A percentile compares a stretch with the other conserved stretches of the same genome.
These are phyloP conservation scores for Lachancea quebecensis DNA, from an alignment of 805 yeast species.

Conservation along the genomic window DNA sequence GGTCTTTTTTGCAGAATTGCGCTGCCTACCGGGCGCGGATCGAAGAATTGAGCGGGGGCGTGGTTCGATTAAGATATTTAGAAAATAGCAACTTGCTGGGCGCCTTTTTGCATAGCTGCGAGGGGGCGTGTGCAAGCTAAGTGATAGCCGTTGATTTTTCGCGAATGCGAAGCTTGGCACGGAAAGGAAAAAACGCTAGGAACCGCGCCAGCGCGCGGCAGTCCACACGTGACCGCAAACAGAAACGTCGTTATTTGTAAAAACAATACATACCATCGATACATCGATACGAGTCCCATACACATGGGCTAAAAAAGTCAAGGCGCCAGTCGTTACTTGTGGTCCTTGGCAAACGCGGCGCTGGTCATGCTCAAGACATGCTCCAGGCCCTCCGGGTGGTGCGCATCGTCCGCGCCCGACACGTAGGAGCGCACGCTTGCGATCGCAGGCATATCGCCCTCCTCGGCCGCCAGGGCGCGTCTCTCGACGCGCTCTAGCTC, in stretches of 20 bases:
- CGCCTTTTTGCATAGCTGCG: conserved; percentile 14
- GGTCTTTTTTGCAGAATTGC: conserved; percentile 22
- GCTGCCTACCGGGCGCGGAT: conserved; percentile 16
- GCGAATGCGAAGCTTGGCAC: too few species aligned
- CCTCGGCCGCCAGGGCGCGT: conserved; percentile 23
- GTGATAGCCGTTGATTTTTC: conserved; percentile 1
- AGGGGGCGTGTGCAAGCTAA: too few species aligned
- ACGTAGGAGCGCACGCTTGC: not conserved
- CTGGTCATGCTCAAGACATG: not conserved
- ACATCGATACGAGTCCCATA: not conserved
- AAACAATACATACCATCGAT: not conserved
- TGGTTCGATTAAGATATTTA: conserved; percentile 14
- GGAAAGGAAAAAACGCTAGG: too few species aligned
- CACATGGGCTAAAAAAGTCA: not conserved
- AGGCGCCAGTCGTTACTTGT: not conserved
- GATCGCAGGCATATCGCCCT: conserved; percentile 1
- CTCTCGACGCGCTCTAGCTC: conserved; percentile 25
- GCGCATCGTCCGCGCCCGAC: not conserved
- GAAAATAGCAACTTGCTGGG: conserved; percentile 26
- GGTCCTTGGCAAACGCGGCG: not conserved
- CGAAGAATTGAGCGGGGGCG: conserved; percentile 8
- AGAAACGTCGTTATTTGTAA: not conserved
- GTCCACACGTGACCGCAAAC: too few species aligned
- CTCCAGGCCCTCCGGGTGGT: not conserved
- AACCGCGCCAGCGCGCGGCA: too few species aligned